A percentile compares a stretch with the other conserved stretches of the same genome.
Conservation (phyloP, 176 grass and related monocot genomes). For the Oryza australiensis region DNA sequence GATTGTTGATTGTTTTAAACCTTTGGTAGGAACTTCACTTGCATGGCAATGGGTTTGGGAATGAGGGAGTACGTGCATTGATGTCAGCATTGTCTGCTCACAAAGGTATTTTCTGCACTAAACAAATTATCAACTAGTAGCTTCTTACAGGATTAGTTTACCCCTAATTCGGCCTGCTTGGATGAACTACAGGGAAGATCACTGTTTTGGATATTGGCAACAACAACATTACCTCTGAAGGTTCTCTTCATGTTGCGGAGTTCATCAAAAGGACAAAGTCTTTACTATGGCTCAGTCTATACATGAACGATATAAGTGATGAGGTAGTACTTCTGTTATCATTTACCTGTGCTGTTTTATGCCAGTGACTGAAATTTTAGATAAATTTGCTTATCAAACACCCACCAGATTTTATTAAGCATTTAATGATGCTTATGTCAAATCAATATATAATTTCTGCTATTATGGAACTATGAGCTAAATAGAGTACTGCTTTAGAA, state of each 20-base stretch:
- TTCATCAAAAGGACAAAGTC: constrained; percentile 79
- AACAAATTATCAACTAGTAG: constrained; percentile 34
- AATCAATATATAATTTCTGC: not conserved
- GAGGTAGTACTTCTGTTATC: constrained; percentile 53
- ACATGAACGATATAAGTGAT: constrained; percentile 91
- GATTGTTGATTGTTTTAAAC: constrained; percentile 30
- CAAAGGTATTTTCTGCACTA: constrained; percentile 66
- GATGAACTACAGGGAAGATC: constrained; percentile 63
- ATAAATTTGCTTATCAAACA: not conserved
- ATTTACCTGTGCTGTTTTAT: constrained; percentile 15
- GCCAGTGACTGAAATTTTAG: not conserved
- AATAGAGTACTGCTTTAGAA: not conserved
- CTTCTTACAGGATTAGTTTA: constrained; percentile 18
- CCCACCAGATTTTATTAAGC: not conserved
- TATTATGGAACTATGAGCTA: not conserved
- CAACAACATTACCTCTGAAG: constrained; percentile 81
- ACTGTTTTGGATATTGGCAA: constrained; percentile 93
- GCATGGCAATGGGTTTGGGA: constrained; percentile 92
- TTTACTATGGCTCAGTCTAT: constrained; percentile 92
- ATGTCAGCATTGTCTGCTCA: constrained; percentile 67
- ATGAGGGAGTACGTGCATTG: constrained; percentile 69
- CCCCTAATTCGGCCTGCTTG: constrained; percentile 32
- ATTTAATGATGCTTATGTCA: not conserved
- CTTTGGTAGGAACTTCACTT: constrained; percentile 84
- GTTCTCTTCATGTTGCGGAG: constrained; percentile 70